A percentile compares a stretch with the other conserved stretches of the same genome.
Evolutionary conservation across 2,329 filamentous ascomycete species (phyloP).

Genomic region (Cercospora beticola): DNA sequence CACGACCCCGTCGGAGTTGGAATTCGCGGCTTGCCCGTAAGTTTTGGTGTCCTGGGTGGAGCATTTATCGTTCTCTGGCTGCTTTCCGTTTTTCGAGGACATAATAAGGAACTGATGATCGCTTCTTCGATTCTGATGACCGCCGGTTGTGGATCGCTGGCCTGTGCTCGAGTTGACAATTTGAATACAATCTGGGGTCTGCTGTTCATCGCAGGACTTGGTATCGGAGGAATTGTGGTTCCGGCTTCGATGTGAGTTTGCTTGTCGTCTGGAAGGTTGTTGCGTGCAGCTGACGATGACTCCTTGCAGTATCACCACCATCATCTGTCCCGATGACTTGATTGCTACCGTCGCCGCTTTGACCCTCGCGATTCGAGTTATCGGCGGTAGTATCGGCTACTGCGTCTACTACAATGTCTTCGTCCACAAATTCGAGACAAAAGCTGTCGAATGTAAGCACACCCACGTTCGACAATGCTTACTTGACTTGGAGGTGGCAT

Average conservation of each 20-base stretch:
- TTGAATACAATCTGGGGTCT: constrained; percentile 33
- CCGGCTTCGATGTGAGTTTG: constrained; percentile 56
- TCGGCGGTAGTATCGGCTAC: constrained; percentile 62
- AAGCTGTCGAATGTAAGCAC: constrained; percentile 33
- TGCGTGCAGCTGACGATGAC: not conserved
- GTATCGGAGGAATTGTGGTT: constrained; percentile 67
- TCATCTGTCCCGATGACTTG: constrained; percentile 68
- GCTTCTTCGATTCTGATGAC: constrained; percentile 65
- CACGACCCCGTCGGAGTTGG: constrained; percentile 65
- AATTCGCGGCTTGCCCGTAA: constrained; percentile 62
- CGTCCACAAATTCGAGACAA: constrained; percentile 41
- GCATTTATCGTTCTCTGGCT: constrained; percentile 60
- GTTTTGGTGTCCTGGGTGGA: constrained; percentile 61
- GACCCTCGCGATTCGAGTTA: constrained; percentile 67
- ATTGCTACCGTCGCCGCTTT: constrained; percentile 69
- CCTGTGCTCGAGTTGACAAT: constrained; percentile 35
- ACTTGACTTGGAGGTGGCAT: not conserved
- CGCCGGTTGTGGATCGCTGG: constrained; percentile 47
- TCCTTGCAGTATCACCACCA: constrained; percentile 48
- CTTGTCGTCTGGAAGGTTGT: not conserved
- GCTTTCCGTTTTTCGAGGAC: constrained; percentile 59
- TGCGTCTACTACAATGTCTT: constrained; percentile 43
- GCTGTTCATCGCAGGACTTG: constrained; percentile 57
- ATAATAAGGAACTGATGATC: constrained; percentile 62
- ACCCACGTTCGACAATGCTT: not conserved